A percentile compares a stretch with the other conserved stretches of the same genome.
Conservation (phyloP, 345 rosid species). For the Microthlaspi erraticum region DNA sequence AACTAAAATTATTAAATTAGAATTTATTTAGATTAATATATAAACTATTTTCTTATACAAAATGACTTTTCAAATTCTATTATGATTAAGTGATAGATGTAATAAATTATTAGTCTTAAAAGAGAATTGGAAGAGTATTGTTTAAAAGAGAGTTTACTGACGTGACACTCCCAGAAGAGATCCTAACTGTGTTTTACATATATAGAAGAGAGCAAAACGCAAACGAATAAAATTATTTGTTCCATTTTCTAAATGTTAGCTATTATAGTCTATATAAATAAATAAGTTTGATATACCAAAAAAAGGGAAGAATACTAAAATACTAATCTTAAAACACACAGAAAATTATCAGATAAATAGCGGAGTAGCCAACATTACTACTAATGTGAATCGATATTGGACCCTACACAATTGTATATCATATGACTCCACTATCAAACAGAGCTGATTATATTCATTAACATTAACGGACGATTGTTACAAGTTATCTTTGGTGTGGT, state of each 20-base stretch:
- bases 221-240: background rate
- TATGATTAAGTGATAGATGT: too few species aligned
- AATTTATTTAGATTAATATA: too few species aligned
- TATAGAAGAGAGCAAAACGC: background rate
- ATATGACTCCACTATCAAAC: background rate
- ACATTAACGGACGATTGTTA: conserved; percentile 4
- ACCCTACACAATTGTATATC: background rate
- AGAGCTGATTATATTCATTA: background rate
- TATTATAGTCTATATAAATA: background rate
- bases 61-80: too few species aligned
- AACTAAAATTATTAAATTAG: too few species aligned
- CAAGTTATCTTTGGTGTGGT: conserved; percentile 6
- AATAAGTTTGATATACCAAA: background rate
- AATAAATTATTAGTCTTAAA: too few species aligned
- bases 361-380: background rate
- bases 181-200: too few species aligned
- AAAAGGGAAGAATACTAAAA: too few species aligned
- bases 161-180: too few species aligned
- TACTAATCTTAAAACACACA: background rate
- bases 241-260: background rate
- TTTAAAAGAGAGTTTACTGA: too few species aligned
- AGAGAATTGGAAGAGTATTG: too few species aligned
- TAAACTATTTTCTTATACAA: too few species aligned
- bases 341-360: background rate
- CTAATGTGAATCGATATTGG: background rate